A percentile compares a stretch with the other conserved stretches of the same genome.
These are phyloP conservation scores for Aspergillus sp. DNA, from an alignment of 2,329 filamentous ascomycete species.

Conservation along the genomic window DNA sequence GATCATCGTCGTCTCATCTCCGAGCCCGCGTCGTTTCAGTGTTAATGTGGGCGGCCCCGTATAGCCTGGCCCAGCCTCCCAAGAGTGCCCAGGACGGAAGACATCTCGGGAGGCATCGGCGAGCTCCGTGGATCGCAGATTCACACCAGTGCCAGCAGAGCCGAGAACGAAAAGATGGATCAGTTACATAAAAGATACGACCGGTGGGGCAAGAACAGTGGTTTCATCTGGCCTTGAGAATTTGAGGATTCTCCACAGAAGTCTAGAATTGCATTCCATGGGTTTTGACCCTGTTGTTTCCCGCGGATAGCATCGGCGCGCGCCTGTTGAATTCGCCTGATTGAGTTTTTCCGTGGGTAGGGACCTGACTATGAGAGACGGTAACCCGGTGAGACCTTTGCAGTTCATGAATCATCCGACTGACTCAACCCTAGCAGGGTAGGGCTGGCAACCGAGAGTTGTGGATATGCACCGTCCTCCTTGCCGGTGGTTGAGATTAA, in stretches of 20 bases:
- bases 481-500: not conserved
- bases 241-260: not conserved
- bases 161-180: not conserved
- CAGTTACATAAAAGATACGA: conserved; percentile 3
- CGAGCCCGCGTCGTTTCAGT: not conserved
- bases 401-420: not conserved
- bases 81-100: not conserved
- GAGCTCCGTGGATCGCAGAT: not conserved
- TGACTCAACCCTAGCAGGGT: not conserved
- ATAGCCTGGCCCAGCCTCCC: not conserved
- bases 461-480: not conserved
- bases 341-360: not conserved
- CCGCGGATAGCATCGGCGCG: not conserved
- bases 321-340: not conserved
- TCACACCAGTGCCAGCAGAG: not conserved
- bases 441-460: not conserved
- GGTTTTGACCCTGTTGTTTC: not conserved
- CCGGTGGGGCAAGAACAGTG: not conserved
- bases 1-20: not conserved
- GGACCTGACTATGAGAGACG: no score
- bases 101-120: not conserved
- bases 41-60: not conserved
- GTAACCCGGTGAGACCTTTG: not conserved
- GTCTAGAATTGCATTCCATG: not conserved
- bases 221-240: not conserved